Evolutionary conservation across 805 yeast genomes (phyloP).

Genomic region (Ogataea corticis): DNA sequence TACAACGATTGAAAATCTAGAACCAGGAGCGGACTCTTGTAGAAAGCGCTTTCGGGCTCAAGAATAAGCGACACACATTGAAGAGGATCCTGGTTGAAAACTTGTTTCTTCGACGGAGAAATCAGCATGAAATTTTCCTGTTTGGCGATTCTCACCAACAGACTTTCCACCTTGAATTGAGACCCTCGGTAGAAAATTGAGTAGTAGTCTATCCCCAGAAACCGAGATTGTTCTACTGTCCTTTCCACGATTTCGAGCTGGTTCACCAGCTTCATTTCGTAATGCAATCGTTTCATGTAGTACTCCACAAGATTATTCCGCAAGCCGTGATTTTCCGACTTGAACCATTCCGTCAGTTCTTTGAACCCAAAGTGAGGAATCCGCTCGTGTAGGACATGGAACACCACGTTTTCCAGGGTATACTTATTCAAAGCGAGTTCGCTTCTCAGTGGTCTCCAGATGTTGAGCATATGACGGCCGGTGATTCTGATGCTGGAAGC

Average conservation of each 20-base stretch:
- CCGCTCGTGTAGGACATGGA: constrained; percentile 63
- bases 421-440: constrained; percentile 68
- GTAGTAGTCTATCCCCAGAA: constrained; percentile 86
- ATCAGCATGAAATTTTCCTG: constrained; percentile 69
- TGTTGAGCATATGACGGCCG: constrained; percentile 82
- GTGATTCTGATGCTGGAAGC: constrained; percentile 66
- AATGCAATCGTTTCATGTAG: constrained; percentile 44
- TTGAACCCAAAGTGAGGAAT: constrained; percentile 61
- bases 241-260: constrained; percentile 66
- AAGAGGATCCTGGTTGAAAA: constrained; percentile 78
- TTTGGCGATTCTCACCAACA: constrained; percentile 72
- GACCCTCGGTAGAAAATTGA: constrained; percentile 91
- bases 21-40: constrained; percentile 86
- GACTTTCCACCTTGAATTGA: constrained; percentile 90
- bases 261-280: constrained; percentile 49
- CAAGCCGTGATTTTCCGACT: constrained; percentile 18
- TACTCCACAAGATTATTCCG: constrained; percentile 44
- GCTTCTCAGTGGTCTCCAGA: constrained; percentile 75
- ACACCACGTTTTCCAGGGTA: constrained; percentile 74
- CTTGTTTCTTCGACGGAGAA: constrained; percentile 81
- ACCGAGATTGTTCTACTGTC: constrained; percentile 78
- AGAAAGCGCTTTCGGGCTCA: constrained; percentile 87
- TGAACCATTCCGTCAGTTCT: constrained; percentile 51
- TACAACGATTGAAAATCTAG: constrained; percentile 92
- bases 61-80: constrained; percentile 88